Base-by-base conservation (phyloP, 1,284 basidiomycete species). In the Cryptococcus sp. region DNA sequence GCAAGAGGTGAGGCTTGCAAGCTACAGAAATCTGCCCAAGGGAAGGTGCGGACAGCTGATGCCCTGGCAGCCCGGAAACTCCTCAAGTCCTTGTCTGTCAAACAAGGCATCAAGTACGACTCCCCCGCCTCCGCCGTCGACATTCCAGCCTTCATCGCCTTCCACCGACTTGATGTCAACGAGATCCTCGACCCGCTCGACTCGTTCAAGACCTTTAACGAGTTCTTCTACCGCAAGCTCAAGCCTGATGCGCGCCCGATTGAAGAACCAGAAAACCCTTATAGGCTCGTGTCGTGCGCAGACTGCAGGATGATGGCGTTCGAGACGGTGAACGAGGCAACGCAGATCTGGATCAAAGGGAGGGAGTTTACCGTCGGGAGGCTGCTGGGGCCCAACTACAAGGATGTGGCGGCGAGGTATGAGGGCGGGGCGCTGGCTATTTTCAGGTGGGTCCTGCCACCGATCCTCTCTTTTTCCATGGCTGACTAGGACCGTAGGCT, bases 221-320 rank as follows among this genome's bases (percentile, higher is more conserved):
- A 92, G 52, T 80, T 80, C 72, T 95, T 95, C 79, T 92, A 92
- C 68, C 87, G 93, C 42, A 91, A 93, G 79, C 84, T 98, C 28
- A 95, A 91, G 71, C 81, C 86, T 0, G 82, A 81, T 16, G 91
- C 90, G 0, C 84, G 95, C 3, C 92, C 91, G 0, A 78, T 89
- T 24, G 87, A 89, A 46, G 78, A 80, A 16, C 87, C 85, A 0
- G 82, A 88, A 0, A 84, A 98, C 67, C 85, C 88, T 0, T 81
- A 79, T 38, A 84, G 87, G 9, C 80, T 97, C 21, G 90, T 97
- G 50, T 90, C 87, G 50, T 86, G 85, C 23, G 95, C 95, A 0
- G 95, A 98, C 79, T 97, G 91, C 71, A 86, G 95, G 24, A 83
- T 97, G 67, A 95, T 97, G 88, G 86, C 87, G 0, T 98, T 98